Evolutionary conservation across 2,329 filamentous ascomycete genomes (phyloP).

Genomic region (Capronia coronata): DNA sequence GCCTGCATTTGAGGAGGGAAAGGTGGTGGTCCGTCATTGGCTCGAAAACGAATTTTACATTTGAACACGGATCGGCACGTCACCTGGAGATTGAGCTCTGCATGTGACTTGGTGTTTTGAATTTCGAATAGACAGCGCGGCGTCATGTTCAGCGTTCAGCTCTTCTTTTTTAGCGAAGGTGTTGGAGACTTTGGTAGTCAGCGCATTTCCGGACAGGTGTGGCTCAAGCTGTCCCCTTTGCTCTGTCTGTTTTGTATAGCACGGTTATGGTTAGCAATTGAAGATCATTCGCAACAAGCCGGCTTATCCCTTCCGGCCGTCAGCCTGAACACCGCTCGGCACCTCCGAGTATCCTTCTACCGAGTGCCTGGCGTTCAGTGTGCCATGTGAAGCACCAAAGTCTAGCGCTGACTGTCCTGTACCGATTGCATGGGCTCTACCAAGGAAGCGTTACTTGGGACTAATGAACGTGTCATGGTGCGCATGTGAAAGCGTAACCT

Average conservation of each 20-base stretch:
- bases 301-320: no score
- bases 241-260: neutral
- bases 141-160: neutral
- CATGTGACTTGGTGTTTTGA: neutral
- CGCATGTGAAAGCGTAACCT: neutral
- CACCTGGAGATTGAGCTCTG: neutral
- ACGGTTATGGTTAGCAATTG: neutral
- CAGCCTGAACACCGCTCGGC: no score
- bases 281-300: neutral
- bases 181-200: constrained; percentile 2
- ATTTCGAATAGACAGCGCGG: neutral
- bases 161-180: constrained; percentile 6
- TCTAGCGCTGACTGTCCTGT: neutral
- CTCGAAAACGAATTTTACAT: constrained; percentile 65
- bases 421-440: neutral
- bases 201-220: neutral
- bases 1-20: constrained; percentile 68
- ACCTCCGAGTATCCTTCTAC: no score
- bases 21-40: constrained; percentile 74
- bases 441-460: no score
- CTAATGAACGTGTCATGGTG: no score
- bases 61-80: constrained; percentile 30
- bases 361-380: no score
- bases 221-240: no score
- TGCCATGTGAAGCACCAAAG: neutral